Percentiles rank a stretch among this genome's conserved stretches.
These are phyloP conservation scores for Brassica incana DNA, from an alignment of 345 rosid species.

Conservation along the genomic window DNA sequence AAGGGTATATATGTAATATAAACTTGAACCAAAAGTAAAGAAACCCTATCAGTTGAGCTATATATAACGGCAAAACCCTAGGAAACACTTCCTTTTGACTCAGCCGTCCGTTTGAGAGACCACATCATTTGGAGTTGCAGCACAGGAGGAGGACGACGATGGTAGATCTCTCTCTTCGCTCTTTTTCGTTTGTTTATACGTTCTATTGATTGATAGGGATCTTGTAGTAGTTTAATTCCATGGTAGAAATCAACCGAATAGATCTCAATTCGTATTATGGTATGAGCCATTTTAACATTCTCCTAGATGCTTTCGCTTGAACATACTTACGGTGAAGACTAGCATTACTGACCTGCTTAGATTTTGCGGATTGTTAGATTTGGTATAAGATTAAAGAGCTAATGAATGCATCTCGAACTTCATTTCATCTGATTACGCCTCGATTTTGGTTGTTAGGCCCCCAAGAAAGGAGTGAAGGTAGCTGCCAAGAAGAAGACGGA, in stretches of 20 bases:
- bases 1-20: background rate
- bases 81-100: background rate
- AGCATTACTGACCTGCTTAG: background rate
- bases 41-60: slow-evolving; percentile 27
- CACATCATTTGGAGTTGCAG: slow-evolving; percentile 20
- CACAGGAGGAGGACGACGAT: slow-evolving; percentile 14
- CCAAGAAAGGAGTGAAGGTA: slow-evolving; percentile 50
- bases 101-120: slow-evolving; percentile 27
- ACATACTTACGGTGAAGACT: too few relatives aligned
- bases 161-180: slow-evolving; percentile 15
- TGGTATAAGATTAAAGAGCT: background rate
- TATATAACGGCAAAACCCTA: slow-evolving; percentile 29
- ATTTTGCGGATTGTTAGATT: slow-evolving; percentile 8
- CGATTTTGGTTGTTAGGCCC: slow-evolving; percentile 43
- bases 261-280: background rate
- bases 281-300: background rate
- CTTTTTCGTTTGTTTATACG: background rate
- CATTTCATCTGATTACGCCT: background rate
- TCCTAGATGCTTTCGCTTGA: background rate
- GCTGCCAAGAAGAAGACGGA: slow-evolving; percentile 64
- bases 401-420: background rate
- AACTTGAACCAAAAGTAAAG: background rate
- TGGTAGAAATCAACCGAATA: background rate
- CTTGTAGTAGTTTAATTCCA: background rate
- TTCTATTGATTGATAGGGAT: background rate